Base-by-base conservation (phyloP, 768 basidiomycete genomes). In the Amanita jacksonii region DNA sequence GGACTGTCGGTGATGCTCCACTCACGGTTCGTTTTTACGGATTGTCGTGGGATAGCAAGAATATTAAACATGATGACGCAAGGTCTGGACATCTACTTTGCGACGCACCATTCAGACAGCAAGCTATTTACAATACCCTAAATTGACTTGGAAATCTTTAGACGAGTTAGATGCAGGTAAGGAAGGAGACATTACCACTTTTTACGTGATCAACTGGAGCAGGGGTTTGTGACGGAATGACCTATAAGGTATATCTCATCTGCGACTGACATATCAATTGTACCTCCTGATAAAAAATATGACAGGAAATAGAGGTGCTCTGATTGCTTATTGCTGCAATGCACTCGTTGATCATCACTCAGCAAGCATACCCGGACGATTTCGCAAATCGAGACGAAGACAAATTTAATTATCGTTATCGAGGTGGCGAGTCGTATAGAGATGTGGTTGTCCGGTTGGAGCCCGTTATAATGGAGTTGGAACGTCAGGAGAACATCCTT, bases 51-150 rank as follows among this genome's bases (percentile, higher is more conserved):
- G 30, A 8, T n/a, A 9, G 3, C 1, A n/a, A n/a, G n/a, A 0
- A 32, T 35, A 39, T 22, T 46, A 22, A 28, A 28, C 16, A 12
- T 10, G 27, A 25, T 7, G 3, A 22, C 15, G 19, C 5, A 50
- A 93, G 89, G 87, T 98, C 22, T 99, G 96, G 96, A 99, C 96
- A 3, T 98, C 94, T n/a, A 99, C 96, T 1, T 69, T 99, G 40
- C 74, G 81, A 49, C 75, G 93, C 19, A 99, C 94, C 13, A 86
- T 89, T 13, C 90, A 97, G 58, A 99, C 94, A 0, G 93, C 78
- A 3, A 74, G 81, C 30, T 53, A 74, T 49, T 69, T 99, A 13
- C 80, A 85, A 1, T 97, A 90, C 57, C 72, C 81, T 36, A 96
- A 98, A 54, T 67, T 98, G 50, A 97, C 94, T 3, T 99, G 96